Evolutionary conservation across 495 filamentous ascomycete species (phyloP), one percentile per base, ranked within the genome.

Genomic region (Parachaetomium inaequale): DNA sequence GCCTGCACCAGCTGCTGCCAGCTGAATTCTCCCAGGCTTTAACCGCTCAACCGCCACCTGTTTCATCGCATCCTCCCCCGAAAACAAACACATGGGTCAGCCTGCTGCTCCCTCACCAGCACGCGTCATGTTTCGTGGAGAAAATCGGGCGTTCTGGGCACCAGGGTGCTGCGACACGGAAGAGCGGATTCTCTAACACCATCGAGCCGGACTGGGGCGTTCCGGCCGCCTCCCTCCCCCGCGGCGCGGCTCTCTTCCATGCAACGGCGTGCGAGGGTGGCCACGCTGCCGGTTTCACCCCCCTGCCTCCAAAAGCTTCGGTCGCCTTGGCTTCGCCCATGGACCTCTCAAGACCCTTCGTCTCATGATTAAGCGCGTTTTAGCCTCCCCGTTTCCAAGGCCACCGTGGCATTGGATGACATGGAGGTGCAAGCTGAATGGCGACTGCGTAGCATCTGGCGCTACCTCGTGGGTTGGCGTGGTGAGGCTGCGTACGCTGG

Each of bases 221-320:
- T 61, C 68, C 68, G 65, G 46, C 50, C 38, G 45, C 46, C 10
- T 23, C n/a, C 50, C 43, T 12, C 49, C 57, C n/a, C 50, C 15
- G 36, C 45, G n/a, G 50, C 42, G 52, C 64, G 57, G 49, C 51
- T 63, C 51, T 63, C 25, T 26, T 28, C 66, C 55, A 62, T 63
- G 61, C 63, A 34, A 50, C 58, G 21, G 59, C 42, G 3, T 17
- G n/a, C 10, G 59, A 52, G n/a, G n/a, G 17, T 49, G 58, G 65
- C 64, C 28, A 53, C 59, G 11, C 31, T 59, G 50, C 64, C 65
- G 55, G 69, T 72, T 73, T 73, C 71, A 72, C 26, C 47, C 63
- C 65, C 67, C 50, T 59, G 69, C 43, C 12, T 28, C 32, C 23
- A 63, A 72, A 66, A 66, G 58, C 67, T 68, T 71, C 58, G 59